These are phyloP conservation scores for Chlorella sp. DNA, from an alignment of 139 green algal species.

Conservation along the genomic window DNA sequence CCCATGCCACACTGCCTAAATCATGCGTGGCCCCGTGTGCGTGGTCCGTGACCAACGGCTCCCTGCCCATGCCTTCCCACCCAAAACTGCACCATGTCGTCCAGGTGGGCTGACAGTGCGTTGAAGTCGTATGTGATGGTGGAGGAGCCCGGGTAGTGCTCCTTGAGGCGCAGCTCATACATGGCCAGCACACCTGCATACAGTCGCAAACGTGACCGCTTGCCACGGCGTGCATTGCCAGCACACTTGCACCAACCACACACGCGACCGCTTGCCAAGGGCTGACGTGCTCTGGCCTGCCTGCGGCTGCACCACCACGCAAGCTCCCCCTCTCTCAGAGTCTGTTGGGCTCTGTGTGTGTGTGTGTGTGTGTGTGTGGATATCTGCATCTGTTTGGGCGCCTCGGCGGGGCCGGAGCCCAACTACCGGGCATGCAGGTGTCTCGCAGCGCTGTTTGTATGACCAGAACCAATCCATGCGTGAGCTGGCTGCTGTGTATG, in stretches of 20 bases:
- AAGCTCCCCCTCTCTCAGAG: not conserved
- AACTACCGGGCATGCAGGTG: no score
- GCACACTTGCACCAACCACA: not conserved
- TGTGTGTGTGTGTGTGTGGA: not conserved
- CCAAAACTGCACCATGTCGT: slow-evolving; percentile 13
- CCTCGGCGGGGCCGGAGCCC: no score
- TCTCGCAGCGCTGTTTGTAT: no score
- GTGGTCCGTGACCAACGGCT: no score
- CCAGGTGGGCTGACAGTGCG: slow-evolving; percentile 1
- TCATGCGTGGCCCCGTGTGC: not conserved
- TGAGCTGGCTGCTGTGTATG: no score
- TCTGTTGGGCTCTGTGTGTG: not conserved
- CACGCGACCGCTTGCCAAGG: not conserved
- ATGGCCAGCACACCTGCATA: not conserved
- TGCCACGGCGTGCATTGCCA: not conserved
- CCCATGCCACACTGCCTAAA: not conserved
- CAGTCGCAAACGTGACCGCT: no score
- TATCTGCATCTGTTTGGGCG: no score
- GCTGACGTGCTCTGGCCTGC: not conserved
- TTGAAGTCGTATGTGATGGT: slow-evolving; percentile 3
- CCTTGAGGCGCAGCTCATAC: slow-evolving; percentile 8
- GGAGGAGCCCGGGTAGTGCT: slow-evolving; percentile 3
- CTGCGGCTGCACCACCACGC: not conserved
- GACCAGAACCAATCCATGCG: no score
- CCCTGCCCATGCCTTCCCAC: no score